These are phyloP conservation scores for Diaporthe australafricana DNA, from an alignment of 2,329 filamentous ascomycete genomes.

Conservation along the genomic window DNA sequence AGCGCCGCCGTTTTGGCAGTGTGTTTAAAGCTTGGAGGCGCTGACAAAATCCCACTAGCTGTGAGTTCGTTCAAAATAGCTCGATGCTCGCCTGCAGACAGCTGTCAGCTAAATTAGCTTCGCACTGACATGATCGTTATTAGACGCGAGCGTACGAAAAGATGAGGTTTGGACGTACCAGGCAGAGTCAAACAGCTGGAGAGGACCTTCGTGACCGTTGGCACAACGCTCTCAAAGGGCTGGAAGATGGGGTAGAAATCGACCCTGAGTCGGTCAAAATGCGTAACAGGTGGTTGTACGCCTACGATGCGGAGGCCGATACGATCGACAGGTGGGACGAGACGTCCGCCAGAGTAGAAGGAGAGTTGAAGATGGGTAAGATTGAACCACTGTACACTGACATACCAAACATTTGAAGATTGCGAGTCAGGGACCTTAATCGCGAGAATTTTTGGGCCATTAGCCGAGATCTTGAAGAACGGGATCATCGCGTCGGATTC, in stretches of 20 bases:
- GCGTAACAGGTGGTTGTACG: conserved; percentile 59
- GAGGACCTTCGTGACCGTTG: conserved; percentile 57
- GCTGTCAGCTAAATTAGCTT: neutral
- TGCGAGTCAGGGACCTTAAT: neutral
- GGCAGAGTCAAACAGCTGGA: conserved; percentile 56
- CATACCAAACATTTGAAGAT: neutral
- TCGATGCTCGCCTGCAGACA: neutral
- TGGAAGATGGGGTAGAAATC: conserved; percentile 55
- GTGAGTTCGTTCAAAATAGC: conserved; percentile 40
- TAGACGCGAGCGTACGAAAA: conserved; percentile 57
- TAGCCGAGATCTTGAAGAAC: neutral
- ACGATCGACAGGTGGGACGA: conserved; percentile 54
- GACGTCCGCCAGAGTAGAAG: conserved; percentile 50
- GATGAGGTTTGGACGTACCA: conserved; percentile 52
- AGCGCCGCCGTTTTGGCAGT: conserved; percentile 59
- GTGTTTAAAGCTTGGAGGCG: conserved; percentile 56
- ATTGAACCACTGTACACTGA: conserved; percentile 40
- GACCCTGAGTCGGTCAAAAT: conserved; percentile 60
- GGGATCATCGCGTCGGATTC: too few species aligned
- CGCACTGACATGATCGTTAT: conserved; percentile 1
- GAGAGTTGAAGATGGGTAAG: conserved; percentile 50
- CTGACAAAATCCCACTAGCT: conserved; percentile 52
- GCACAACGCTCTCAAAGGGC: conserved; percentile 55
- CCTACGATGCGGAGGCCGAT: conserved; percentile 59
- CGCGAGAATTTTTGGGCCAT: neutral